Conservation (phyloP, 352 stramenopile species). For the Thraustochytrium striatum region DNA sequence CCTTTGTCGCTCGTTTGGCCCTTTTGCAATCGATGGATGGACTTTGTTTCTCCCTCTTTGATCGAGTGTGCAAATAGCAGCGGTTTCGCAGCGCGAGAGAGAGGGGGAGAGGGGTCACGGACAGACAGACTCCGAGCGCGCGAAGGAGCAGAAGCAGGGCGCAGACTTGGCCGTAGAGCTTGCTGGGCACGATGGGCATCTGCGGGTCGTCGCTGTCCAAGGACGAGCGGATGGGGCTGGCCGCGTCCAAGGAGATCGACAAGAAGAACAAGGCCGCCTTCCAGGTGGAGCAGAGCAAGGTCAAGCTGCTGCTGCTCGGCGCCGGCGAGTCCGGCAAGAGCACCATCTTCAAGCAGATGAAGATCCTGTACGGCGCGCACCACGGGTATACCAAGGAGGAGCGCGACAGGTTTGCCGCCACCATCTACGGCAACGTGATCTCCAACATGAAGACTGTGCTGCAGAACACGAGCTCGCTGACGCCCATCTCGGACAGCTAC, state of each 20-base stretch:
- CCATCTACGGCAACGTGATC: constrained; percentile 55
- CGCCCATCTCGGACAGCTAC: neutral
- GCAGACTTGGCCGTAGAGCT: neutral
- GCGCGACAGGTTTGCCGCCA: constrained; percentile 19
- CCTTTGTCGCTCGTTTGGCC: neutral
- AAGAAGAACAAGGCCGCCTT: constrained; percentile 50
- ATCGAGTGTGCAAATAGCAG: neutral
- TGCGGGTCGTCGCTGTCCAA: constrained; percentile 38
- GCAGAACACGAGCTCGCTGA: neutral
- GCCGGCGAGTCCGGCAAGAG: constrained; percentile 61
- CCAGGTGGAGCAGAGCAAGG: constrained; percentile 55
- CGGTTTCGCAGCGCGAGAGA: neutral
- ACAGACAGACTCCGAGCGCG: neutral
- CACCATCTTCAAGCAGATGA: constrained; percentile 64
- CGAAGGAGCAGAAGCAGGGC: neutral
- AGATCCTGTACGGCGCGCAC: constrained; percentile 63
- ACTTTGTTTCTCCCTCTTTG: neutral
- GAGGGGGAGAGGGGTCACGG: no score
- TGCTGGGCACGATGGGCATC: constrained; percentile 16
- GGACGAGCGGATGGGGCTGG: constrained; percentile 13
- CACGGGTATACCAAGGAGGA: constrained; percentile 53
- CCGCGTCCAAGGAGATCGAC: constrained; percentile 33
- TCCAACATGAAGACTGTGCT: constrained; percentile 43
- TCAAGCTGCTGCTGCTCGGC: constrained; percentile 60
- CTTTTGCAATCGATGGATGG: neutral